Evolutionary conservation across 768 basidiomycete species (phyloP), one percentile per base, ranked within the genome.

Genomic region (Baorangia bicolor): DNA sequence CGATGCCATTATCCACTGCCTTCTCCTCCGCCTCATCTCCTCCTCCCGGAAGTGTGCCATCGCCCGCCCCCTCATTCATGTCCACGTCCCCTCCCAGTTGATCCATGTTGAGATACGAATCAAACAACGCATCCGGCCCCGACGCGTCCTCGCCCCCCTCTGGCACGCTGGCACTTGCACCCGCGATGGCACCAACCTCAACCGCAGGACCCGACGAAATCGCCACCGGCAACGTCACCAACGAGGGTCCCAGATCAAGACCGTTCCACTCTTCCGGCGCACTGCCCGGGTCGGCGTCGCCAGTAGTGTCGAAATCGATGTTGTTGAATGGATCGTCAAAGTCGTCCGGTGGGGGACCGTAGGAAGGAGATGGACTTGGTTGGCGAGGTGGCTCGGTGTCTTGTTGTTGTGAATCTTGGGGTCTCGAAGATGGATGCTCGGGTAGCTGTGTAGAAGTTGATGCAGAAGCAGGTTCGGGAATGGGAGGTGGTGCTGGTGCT

Each of bases 91-190:
- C 64, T 35, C 34, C 55, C 2, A 58, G 21, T 10, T 57, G 57
- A 18, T 67, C 62, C 56, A 66, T 53, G 23, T 69, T 64, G 38
- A 69, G 25, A 48, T 58, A 69, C 42, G 66, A 66, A 35, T 64
- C 54, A 10, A 67, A 59, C 31, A 67, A 31, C 18, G 49, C 27
- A 12, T 68, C 66, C 2, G 41, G 28, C 12, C 30, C 60, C 14
- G 21, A 10, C 25, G 2, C 31, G 28, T 53, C 59, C 28, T 51
- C 65, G 18, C 1, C 33, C 1, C 27, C 23, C 10, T 41, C 64
- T 12, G 42, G 49, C 5, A 21, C 45, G 16, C 7, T 33, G 33
- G 33, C 4, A 28, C 13, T 27, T 12, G 18, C 43, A n/a, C 3
- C 23, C 35, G 31, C 7, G 13, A 27, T 34, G 7, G 25, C 41